These are phyloP conservation scores for Crithidia sp. DNA, from an alignment of 208 protist genomes.

Conservation along the genomic window DNA sequence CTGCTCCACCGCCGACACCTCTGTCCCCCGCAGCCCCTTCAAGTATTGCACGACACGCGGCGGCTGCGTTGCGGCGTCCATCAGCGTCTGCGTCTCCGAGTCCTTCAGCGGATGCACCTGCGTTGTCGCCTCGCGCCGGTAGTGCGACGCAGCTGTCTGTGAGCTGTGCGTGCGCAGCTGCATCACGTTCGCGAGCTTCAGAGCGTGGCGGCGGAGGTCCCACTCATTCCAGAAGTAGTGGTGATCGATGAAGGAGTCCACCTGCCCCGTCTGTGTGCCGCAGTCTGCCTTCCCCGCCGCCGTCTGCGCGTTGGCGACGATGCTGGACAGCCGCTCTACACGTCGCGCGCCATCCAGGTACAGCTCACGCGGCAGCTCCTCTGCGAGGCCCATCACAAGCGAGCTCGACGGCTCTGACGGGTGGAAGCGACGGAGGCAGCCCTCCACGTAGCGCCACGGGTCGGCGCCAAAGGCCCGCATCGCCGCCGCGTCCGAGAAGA, in stretches of 20 bases:
- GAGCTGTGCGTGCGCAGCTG: slow-evolving; percentile 87
- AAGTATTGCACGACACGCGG: slow-evolving; percentile 86
- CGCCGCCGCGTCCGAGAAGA: slow-evolving; percentile 46
- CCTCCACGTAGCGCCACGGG: slow-evolving; percentile 54
- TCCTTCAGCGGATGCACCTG: slow-evolving; percentile 77
- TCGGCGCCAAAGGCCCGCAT: slow-evolving; percentile 56
- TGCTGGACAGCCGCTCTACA: slow-evolving; percentile 19
- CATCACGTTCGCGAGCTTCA: slow-evolving; percentile 91
- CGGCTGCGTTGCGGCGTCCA: slow-evolving; percentile 84
- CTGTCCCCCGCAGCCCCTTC: slow-evolving; percentile 86
- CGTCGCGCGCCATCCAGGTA: slow-evolving; percentile 79
- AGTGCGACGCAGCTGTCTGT: slow-evolving; percentile 89
- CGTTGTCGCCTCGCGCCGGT: slow-evolving; percentile 78
- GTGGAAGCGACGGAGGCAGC: slow-evolving; percentile 43
- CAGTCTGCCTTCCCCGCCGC: slow-evolving; percentile 26
- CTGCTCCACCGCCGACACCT: slow-evolving; percentile 77
- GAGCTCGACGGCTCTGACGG: slow-evolving; percentile 41
- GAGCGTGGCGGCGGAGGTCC: slow-evolving; percentile 89
- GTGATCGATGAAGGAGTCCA: slow-evolving; percentile 85
- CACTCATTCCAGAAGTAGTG: slow-evolving; percentile 95
- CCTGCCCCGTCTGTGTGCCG: slow-evolving; percentile 88
- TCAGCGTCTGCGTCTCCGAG: slow-evolving; percentile 79
- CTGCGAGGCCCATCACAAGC: slow-evolving; percentile 63
- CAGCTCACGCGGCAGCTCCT: slow-evolving; percentile 72
- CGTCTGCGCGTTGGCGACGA: slow-evolving; percentile 1